Evolutionary conservation across 495 filamentous ascomycete species (phyloP).

Genomic region (Halenospora varia): DNA sequence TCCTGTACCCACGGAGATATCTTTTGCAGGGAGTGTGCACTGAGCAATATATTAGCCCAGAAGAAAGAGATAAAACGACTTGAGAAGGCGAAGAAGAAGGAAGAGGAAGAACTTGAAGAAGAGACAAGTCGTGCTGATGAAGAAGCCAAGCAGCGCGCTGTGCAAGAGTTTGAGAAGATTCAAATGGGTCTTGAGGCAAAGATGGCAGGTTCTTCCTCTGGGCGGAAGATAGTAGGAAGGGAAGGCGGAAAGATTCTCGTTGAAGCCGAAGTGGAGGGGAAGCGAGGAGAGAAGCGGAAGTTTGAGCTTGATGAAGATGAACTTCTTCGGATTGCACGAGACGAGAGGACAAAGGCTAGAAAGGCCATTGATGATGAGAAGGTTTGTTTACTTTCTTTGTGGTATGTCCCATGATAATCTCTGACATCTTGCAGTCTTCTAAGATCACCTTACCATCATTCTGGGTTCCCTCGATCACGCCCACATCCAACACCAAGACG

Average conservation of each 20-base stretch:
- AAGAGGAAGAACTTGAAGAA: slow-evolving; percentile 51
- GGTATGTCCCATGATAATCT: slow-evolving; percentile 14
- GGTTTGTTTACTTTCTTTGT: slow-evolving; percentile 33
- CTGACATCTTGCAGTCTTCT: slow-evolving; percentile 37
- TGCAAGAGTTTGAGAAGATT: slow-evolving; percentile 60
- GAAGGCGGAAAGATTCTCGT: slow-evolving; percentile 38
- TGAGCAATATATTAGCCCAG: slow-evolving; percentile 85
- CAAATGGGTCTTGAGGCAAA: slow-evolving; percentile 68
- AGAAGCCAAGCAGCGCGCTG: slow-evolving; percentile 52
- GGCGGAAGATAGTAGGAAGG: slow-evolving; percentile 34
- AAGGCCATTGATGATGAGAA: slow-evolving; percentile 71
- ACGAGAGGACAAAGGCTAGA: slow-evolving; percentile 66
- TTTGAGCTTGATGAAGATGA: slow-evolving; percentile 84
- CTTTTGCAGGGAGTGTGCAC: slow-evolving; percentile 95
- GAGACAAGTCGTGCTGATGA: slow-evolving; percentile 47
- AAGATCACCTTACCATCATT: slow-evolving; percentile 83
- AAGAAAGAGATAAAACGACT: slow-evolving; percentile 87
- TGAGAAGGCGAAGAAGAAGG: slow-evolving; percentile 61
- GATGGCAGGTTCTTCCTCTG: slow-evolving; percentile 21
- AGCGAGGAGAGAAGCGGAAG: slow-evolving; percentile 63
- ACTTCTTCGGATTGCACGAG: slow-evolving; percentile 61
- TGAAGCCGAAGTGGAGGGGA: slow-evolving; percentile 42
- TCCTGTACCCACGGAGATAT: slow-evolving; percentile 73
- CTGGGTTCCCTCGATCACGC: slow-evolving; percentile 88
- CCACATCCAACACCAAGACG: slow-evolving; percentile 48